Conservation (phyloP, 495 filamentous ascomycete genomes). For the Penicillium salamii region DNA sequence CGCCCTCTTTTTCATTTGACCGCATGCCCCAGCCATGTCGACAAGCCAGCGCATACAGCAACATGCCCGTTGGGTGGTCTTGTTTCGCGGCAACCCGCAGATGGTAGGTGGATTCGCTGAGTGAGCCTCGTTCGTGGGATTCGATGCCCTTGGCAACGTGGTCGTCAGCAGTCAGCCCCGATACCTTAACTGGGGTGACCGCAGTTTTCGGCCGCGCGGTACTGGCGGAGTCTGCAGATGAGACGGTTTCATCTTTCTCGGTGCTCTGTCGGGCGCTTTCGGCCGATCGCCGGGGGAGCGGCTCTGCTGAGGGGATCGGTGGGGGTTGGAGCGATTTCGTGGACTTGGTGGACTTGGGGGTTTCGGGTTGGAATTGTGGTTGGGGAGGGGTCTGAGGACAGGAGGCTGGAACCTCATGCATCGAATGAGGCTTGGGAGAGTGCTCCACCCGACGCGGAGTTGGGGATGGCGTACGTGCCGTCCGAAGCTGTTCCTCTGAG, state of each 20-base stretch:
- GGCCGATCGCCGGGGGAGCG: constrained; percentile 47
- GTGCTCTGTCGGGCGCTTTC: constrained; percentile 37
- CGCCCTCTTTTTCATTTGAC: constrained; percentile 81
- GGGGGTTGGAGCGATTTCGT: constrained; percentile 1
- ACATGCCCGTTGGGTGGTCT: constrained; percentile 87
- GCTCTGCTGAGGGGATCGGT: constrained; percentile 31
- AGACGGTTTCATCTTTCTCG: constrained; percentile 48
- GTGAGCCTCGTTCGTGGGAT: constrained; percentile 76
- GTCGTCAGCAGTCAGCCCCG: constrained; percentile 71
- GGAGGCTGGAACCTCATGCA: constrained; percentile 30
- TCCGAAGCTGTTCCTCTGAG: constrained; percentile 34
- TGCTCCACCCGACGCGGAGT: constrained; percentile 17
- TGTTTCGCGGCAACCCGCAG: constrained; percentile 83
- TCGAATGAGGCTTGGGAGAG: constrained; percentile 37
- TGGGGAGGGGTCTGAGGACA: constrained; percentile 7
- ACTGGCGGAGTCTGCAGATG: constrained; percentile 64
- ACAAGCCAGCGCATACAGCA: constrained; percentile 92
- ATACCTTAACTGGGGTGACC: constrained; percentile 36
- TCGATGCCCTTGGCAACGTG: constrained; percentile 86
- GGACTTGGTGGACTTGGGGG: constrained; percentile 1
- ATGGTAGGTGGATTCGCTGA: constrained; percentile 94
- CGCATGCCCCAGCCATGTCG: constrained; percentile 99
- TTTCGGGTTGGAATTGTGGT: constrained; percentile 13
- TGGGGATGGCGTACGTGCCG: constrained; percentile 38
- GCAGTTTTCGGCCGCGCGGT: constrained; percentile 59